Percentiles rank a stretch among this genome's conserved stretches.
These are phyloP conservation scores for Nepenthes alata DNA, from an alignment of 179 eudicot genomes.

Conservation along the genomic window DNA sequence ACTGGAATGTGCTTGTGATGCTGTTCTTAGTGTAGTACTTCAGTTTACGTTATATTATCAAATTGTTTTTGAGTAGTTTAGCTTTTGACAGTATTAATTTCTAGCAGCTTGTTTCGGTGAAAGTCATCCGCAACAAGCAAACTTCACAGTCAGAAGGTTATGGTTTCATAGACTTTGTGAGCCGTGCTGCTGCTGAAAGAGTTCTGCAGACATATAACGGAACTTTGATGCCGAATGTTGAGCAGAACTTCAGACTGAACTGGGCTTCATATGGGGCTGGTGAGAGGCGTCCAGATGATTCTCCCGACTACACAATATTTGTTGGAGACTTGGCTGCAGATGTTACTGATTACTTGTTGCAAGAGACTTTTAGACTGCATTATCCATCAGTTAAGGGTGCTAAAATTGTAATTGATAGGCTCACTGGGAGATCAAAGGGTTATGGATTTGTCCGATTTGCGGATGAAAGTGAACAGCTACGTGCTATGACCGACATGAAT, in stretches of 20 bases:
- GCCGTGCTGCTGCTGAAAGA: slow-evolving; percentile 66
- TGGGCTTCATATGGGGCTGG: slow-evolving; percentile 87
- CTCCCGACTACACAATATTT: slow-evolving; percentile 64
- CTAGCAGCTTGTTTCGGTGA: slow-evolving; percentile 48
- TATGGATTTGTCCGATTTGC: slow-evolving; percentile 87
- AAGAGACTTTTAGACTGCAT: slow-evolving; percentile 64
- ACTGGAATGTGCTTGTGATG: too few species aligned
- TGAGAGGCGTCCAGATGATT: slow-evolving; percentile 63
- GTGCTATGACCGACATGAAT: slow-evolving; percentile 96
- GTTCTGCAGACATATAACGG: slow-evolving; percentile 47
- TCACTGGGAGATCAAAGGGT: slow-evolving; percentile 76
- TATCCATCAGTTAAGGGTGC: slow-evolving; percentile 84
- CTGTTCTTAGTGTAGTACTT: too few species aligned
- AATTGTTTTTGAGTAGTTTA: too few species aligned
- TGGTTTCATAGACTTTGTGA: slow-evolving; percentile 58
- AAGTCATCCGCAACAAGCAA: slow-evolving; percentile 72
- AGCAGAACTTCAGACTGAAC: slow-evolving; percentile 59
- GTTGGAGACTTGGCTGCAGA: slow-evolving; percentile 89
- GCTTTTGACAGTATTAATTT: neutral
- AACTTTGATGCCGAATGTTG: slow-evolving; percentile 55
- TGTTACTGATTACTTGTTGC: slow-evolving; percentile 69
- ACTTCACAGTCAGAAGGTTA: slow-evolving; percentile 59
- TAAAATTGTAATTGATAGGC: slow-evolving; percentile 76
- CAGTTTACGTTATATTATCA: too few species aligned
- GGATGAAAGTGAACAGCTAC: slow-evolving; percentile 73